These are phyloP conservation scores for Recurvomyces mirabilis DNA, from an alignment of 495 filamentous ascomycete genomes.

Conservation along the genomic window DNA sequence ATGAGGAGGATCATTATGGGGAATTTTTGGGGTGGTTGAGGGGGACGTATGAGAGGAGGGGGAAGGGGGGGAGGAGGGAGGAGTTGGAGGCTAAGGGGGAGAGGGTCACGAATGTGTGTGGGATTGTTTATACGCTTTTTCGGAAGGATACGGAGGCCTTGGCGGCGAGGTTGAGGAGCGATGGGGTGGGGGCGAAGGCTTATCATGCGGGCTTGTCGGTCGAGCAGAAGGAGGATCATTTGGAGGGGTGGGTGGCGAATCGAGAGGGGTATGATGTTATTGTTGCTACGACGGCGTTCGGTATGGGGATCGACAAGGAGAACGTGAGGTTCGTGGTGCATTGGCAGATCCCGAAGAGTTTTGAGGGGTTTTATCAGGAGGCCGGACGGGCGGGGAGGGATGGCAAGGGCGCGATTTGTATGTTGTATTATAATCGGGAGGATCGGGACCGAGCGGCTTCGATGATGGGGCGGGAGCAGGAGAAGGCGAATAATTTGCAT, in stretches of 20 bases:
- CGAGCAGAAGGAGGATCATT: conserved; percentile 50
- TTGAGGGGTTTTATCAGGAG: conserved; percentile 94
- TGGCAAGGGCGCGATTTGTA: conserved; percentile 71
- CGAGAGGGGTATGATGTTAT: conserved; percentile 72
- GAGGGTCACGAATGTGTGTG: conserved; percentile 54
- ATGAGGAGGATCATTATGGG: conserved; percentile 56
- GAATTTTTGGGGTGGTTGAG: conserved; percentile 66
- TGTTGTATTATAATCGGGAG: conserved; percentile 78
- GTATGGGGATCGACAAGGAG: conserved; percentile 95
- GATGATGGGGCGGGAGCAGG: conserved; percentile 29
- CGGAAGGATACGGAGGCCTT: conserved; percentile 66
- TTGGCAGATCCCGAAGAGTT: conserved; percentile 83
- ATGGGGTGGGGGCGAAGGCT: conserved; percentile 56
- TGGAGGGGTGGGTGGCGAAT: conserved; percentile 65
- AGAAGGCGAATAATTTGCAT: conserved; percentile 34
- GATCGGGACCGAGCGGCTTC: conserved; percentile 60
- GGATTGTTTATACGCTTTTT: conserved; percentile 82
- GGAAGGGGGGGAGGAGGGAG: conserved; percentile 34
- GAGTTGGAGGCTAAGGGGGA: conserved; percentile 42
- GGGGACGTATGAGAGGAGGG: conserved; percentile 53
- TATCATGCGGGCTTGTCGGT: conserved; percentile 58
- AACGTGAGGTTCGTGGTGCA: conserved; percentile 89
- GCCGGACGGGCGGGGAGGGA: conserved; percentile 85
- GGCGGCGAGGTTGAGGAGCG: conserved; percentile 48
- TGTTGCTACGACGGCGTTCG: conserved; percentile 89